phyloP scores from a whole-genome alignment of 306 rosid species.

The Lotus japonicus region DNA sequence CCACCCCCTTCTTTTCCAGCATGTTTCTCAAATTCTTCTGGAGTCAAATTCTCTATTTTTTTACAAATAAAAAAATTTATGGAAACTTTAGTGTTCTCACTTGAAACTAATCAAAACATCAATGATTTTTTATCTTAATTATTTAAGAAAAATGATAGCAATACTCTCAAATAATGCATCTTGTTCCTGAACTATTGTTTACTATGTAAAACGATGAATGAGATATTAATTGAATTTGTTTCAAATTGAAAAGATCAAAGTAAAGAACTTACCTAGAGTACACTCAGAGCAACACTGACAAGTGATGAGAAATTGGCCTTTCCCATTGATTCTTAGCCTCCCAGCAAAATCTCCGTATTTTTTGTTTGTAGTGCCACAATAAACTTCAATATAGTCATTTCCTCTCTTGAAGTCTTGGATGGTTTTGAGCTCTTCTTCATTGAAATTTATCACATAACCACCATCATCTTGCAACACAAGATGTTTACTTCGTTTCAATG shows the following conservation, averaged over 20 bases:
- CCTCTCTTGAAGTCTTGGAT: slow-evolving; percentile 25
- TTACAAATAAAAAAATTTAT: neutral
- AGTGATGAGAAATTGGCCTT: slow-evolving; percentile 28
- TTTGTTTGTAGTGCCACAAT: slow-evolving; percentile 41
- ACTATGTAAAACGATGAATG: no score
- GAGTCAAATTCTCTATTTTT: slow-evolving; percentile 27
- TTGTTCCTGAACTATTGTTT: no score
- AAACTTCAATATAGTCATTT: slow-evolving; percentile 29
- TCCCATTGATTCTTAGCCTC: slow-evolving; percentile 15
- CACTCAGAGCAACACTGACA: slow-evolving; percentile 28
- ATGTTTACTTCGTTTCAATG: neutral
- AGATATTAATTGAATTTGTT: no score
- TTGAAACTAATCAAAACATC: neutral
- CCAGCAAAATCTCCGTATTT: slow-evolving; percentile 35
- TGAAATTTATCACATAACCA: slow-evolving; percentile 1
- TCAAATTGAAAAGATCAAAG: neutral
- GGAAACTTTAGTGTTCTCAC: neutral
- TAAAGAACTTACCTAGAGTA: slow-evolving; percentile 15
- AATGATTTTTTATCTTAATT: no score
- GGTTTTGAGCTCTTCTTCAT: slow-evolving; percentile 15
- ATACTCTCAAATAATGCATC: no score
- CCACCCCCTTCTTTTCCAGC: neutral
- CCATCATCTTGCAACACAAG: neutral
- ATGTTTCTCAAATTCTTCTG: slow-evolving; percentile 39
- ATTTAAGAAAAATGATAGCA: no score